Conservation (phyloP, 768 basidiomycete species). For the Inosperma sp. region DNA sequence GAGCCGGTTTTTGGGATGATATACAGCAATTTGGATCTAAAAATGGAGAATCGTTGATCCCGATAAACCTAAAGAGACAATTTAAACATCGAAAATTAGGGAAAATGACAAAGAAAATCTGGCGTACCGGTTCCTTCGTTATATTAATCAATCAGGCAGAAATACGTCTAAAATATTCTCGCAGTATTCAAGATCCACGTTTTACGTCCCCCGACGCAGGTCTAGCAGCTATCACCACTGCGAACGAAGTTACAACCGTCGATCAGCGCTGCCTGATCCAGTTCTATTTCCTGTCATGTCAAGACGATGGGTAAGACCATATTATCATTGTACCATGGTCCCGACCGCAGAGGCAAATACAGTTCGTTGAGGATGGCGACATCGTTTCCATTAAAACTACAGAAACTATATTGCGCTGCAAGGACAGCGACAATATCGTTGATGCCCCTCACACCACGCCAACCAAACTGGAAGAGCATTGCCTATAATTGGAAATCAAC, state of each 20-base stretch:
- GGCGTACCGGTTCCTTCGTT: conserved; percentile 16
- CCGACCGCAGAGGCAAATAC: too few species aligned
- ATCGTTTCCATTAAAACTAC: too few species aligned
- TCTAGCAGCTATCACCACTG: conserved; percentile 15
- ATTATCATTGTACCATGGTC: too few species aligned
- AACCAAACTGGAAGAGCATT: conserved; percentile 1
- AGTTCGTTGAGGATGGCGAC: too few species aligned
- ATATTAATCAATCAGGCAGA: conserved; percentile 20
- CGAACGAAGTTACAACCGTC: conserved; percentile 15
- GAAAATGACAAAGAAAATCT: conserved; percentile 18
- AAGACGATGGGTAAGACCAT: conserved; percentile 18
- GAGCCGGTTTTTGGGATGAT: conserved; percentile 10
- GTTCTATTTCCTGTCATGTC: conserved; percentile 48
- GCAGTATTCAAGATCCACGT: conserved; percentile 35
- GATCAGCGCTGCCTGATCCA: conserved; percentile 26
- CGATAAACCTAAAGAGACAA: conserved; percentile 13
- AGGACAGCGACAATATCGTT: background rate
- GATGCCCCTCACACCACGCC: background rate
- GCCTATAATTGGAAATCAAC: conserved; percentile 6
- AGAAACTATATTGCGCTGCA: background rate
- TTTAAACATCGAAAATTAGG: conserved; percentile 15
- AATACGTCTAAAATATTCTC: conserved; percentile 18
- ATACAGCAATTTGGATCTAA: conserved; percentile 14
- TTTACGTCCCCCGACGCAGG: conserved; percentile 40
- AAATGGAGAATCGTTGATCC: conserved; percentile 19